Evolutionary conservation across 2,329 filamentous ascomycete species (phyloP).

Genomic region (Blastomyces emzantsi): DNA sequence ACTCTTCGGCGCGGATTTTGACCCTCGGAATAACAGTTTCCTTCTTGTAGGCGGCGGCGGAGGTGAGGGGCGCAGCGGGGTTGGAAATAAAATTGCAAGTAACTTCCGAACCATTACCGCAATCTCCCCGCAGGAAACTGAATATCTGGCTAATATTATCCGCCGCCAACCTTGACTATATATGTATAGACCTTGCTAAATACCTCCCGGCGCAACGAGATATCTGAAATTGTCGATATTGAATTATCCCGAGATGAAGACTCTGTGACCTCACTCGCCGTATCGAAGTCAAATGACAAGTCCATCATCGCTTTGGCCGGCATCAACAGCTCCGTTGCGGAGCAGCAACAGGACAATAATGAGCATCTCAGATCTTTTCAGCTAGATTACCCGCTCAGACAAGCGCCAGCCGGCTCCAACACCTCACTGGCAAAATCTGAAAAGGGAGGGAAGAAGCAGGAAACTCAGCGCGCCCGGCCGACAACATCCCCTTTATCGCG

Average conservation of each 20-base stretch:
- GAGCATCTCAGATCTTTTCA: conserved; percentile 72
- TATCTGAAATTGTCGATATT: conserved; percentile 60
- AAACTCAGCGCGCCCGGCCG: conserved; percentile 34
- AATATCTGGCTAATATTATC: conserved; percentile 7
- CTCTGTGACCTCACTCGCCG: conserved; percentile 73
- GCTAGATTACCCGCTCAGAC: conserved; percentile 47
- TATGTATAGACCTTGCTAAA: conserved; percentile 57
- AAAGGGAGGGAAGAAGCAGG: conserved; percentile 26
- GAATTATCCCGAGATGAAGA: conserved; percentile 78
- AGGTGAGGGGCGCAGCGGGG: conserved; percentile 68
- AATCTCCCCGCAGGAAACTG: background rate
- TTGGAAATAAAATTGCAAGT: conserved; percentile 77
- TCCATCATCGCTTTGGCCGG: conserved; percentile 58
- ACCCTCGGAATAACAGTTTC: conserved; percentile 65
- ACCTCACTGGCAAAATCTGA: conserved; percentile 21
- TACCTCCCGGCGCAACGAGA: conserved; percentile 53
- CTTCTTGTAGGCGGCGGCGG: conserved; percentile 82
- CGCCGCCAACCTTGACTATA: background rate
- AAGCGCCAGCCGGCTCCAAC: conserved; percentile 25
- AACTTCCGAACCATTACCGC: background rate
- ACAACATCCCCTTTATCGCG: conserved; percentile 37
- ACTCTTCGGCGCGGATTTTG: conserved; percentile 80
- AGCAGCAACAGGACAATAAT: conserved; percentile 68
- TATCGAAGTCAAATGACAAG: conserved; percentile 51
- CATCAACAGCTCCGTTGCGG: conserved; percentile 69